Evolutionary conservation across 148 eudicot genomes (phyloP), one percentile per base, ranked within the genome.

Genomic region (Euryodendron excelsum): DNA sequence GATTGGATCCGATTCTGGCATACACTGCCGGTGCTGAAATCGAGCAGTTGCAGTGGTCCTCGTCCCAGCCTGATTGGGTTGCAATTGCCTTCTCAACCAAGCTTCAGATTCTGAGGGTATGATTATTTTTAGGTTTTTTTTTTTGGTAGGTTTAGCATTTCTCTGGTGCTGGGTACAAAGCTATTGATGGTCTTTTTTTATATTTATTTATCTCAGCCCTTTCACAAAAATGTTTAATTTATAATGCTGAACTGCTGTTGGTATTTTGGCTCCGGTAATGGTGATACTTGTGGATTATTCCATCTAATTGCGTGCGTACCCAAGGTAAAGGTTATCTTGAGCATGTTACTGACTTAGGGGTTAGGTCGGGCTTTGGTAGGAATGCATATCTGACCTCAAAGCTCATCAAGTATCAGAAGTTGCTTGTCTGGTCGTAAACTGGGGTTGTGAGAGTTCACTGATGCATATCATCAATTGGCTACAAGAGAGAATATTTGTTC

Each of bases 1-100:
- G 99, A 53, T 80, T 93, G 88, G 99, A 95, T 77, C 99, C 97
- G 0, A 93, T 95, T 67, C 83, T 95, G 86, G 99, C 99, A 0
- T 95, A 93, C 62, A 93, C 99, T 0, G 96, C 99, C 3, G 99
- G 99, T 30, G 99, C 99, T 0, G 99, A 95, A 86, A 93, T 95
- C 21, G 99, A 95, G 86, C 99, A 95, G 90, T 79, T 95, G 82
- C 99, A 95, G 81, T 95, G 99, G 97, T 95, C 99, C 1, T 90
- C 93, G 3, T 89, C 98, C 0, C 99, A 95, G 86, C 99, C 99
- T 2, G 99, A 95, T 82, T 93, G 99, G 99, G 97, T 96, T 25
- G 99, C 99, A 5, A 93, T 96, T 83, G 99, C 99, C 5, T 96
- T 96, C 75, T 82, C 96, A 20, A 88, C 84, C 80, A 95, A 95